phyloP scores from a whole-genome alignment of 257 asterid genomes.

The Ballota nigra region DNA sequence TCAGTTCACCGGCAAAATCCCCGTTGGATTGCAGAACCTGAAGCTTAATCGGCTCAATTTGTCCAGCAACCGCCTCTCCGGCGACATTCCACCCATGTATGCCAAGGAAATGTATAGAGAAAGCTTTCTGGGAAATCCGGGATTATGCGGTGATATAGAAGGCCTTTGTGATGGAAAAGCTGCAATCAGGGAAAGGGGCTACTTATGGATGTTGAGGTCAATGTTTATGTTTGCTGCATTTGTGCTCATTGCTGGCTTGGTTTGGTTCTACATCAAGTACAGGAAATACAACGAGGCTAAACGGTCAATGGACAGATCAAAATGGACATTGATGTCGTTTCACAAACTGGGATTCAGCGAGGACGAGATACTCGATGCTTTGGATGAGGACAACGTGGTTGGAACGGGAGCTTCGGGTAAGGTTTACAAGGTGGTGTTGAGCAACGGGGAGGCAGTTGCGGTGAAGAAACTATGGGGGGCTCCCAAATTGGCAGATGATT shows the following conservation, averaged over 20 bases:
- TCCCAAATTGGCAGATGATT: conserved; percentile 52
- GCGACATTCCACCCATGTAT: conserved; percentile 75
- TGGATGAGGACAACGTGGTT: conserved; percentile 89
- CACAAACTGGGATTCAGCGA: conserved; percentile 86
- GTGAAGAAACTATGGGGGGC: conserved; percentile 87
- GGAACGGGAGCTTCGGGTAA: conserved; percentile 93
- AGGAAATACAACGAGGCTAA: conserved; percentile 49
- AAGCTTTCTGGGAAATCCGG: conserved; percentile 85
- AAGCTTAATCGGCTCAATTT: conserved; percentile 83
- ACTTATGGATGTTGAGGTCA: conserved; percentile 61
- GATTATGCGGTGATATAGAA: conserved; percentile 73
- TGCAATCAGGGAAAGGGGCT: conserved; percentile 40
- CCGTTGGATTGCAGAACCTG: conserved; percentile 70
- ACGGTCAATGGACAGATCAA: conserved; percentile 56
- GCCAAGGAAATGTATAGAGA: conserved; percentile 73
- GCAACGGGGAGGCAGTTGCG: conserved; percentile 76
- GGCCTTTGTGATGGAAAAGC: conserved; percentile 65
- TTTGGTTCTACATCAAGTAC: conserved; percentile 71
- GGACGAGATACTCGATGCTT: conserved; percentile 70
- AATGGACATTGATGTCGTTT: conserved; percentile 95
- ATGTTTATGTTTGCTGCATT: conserved; percentile 61
- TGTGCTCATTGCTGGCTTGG: conserved; percentile 54
- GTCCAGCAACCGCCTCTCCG: conserved; percentile 77
- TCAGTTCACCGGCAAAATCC: conserved; percentile 65
- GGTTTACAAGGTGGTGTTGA: conserved; percentile 89